Evolutionary conservation across 495 filamentous ascomycete genomes (phyloP).

Genomic region (Podospora pseudoanserina): DNA sequence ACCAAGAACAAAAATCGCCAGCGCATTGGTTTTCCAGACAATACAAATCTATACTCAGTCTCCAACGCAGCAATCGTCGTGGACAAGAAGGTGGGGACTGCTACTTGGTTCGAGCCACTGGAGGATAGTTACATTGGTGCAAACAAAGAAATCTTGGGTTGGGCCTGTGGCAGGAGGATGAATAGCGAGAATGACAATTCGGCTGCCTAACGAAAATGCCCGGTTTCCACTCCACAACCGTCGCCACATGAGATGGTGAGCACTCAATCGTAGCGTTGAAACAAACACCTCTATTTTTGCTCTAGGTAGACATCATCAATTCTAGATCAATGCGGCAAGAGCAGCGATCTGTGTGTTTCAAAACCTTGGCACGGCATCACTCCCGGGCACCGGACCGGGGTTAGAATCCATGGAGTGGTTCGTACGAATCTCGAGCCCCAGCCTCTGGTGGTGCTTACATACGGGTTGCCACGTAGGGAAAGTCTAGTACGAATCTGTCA

Average conservation of each 20-base stretch:
- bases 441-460: neutral
- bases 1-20: too few relatives aligned
- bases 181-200: neutral
- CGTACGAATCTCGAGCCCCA: neutral
- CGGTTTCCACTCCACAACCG: neutral
- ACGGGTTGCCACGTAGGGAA: neutral
- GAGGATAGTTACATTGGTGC: too few relatives aligned
- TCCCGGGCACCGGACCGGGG: too few relatives aligned
- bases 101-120: too few relatives aligned
- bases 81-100: too few relatives aligned
- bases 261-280: neutral
- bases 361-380: neutral
- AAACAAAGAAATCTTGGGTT: too few relatives aligned
- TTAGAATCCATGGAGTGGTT: neutral
- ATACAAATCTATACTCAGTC: too few relatives aligned
- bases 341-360: neutral
- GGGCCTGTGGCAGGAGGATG: too few relatives aligned
- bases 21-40: too few relatives aligned
- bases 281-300: neutral
- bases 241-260: neutral
- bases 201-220: neutral
- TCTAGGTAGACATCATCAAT: neutral
- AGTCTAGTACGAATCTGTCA: neutral
- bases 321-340: neutral
- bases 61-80: too few relatives aligned